Conservation (phyloP, 192 early-diverging fungal species). For the Podila minutissima region DNA sequence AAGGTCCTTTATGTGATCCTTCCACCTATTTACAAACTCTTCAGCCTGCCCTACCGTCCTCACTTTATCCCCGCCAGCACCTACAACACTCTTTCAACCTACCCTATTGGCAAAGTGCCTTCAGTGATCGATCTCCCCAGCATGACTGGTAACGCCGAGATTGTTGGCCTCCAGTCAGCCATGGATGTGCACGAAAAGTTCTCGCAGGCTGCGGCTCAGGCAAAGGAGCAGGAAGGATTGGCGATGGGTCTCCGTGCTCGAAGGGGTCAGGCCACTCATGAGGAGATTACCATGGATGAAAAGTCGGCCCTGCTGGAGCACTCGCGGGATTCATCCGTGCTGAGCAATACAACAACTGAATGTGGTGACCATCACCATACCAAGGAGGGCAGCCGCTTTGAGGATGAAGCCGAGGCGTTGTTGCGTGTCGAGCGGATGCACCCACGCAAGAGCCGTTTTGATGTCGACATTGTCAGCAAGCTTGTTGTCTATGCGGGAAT, state of each 20-base stretch:
- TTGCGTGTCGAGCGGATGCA: constrained; percentile 46
- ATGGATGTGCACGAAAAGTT: constrained; percentile 60
- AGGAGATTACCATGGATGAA: constrained; percentile 15
- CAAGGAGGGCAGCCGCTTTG: constrained; percentile 8
- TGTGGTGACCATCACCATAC: constrained; percentile 13
- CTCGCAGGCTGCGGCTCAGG: constrained; percentile 41
- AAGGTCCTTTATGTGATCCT: constrained; percentile 56
- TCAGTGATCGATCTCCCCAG: constrained; percentile 51
- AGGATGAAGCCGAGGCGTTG: constrained; percentile 43
- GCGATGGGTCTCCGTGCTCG: constrained; percentile 16
- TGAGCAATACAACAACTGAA: constrained; percentile 34
- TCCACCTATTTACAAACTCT: constrained; percentile 62
- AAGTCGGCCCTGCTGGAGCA: constrained; percentile 10
- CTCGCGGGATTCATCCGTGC: constrained; percentile 20
- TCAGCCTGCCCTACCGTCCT: constrained; percentile 61
- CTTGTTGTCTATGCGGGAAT: constrained; percentile 69
- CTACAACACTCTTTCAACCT: constrained; percentile 41
- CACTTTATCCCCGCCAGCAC: constrained; percentile 48
- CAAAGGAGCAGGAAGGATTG: constrained; percentile 13
- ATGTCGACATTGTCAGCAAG: constrained; percentile 69
- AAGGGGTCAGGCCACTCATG: constrained; percentile 15
- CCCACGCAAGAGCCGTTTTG: constrained; percentile 58
- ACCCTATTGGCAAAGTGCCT: constrained; percentile 44
- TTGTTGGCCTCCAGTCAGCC: constrained; percentile 57
- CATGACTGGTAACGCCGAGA: constrained; percentile 53